Evolutionary conservation across 495 filamentous ascomycete genomes (phyloP).

Genomic region (Aspergillus sclerotioniger): DNA sequence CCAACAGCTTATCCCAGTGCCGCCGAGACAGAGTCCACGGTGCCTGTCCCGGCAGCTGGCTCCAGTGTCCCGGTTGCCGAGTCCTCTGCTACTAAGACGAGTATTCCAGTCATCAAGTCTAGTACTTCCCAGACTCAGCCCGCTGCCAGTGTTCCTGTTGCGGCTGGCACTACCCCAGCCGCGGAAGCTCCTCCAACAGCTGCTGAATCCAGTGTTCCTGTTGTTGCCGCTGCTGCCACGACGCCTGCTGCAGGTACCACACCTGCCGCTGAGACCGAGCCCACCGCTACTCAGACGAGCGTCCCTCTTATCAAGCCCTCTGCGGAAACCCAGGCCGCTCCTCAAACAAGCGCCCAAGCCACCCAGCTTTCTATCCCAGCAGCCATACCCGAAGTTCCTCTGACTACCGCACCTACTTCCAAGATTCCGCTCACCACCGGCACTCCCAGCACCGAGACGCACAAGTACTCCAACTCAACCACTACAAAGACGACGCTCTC

Average conservation of each 20-base stretch:
- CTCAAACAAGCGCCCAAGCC: not conserved
- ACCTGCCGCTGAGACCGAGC: not conserved
- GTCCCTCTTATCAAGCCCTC: slow-evolving; percentile 1
- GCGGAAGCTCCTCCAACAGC: not conserved
- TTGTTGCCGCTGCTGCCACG: not conserved
- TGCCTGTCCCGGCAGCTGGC: not conserved
- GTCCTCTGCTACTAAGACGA: not conserved
- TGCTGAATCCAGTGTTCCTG: not conserved
- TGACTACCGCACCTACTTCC: slow-evolving; percentile 4
- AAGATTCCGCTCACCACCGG: slow-evolving; percentile 9
- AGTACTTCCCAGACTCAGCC: slow-evolving; percentile 2
- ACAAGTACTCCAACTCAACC: slow-evolving; percentile 8
- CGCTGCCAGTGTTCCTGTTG: not conserved
- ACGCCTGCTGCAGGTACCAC: not conserved
- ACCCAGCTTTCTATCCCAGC: not conserved
- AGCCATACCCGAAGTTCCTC: not conserved
- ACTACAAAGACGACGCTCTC: not conserved
- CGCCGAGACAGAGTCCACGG: not conserved
- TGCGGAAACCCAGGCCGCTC: not conserved
- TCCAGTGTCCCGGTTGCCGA: not conserved
- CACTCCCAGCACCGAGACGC: slow-evolving; percentile 9
- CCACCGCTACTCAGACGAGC: not conserved
- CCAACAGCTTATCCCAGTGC: no score
- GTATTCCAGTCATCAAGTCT: not conserved
- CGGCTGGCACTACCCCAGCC: not conserved